Evolutionary conservation across 2,329 filamentous ascomycete genomes (phyloP).

Genomic region (Phyllachora maydis): DNA sequence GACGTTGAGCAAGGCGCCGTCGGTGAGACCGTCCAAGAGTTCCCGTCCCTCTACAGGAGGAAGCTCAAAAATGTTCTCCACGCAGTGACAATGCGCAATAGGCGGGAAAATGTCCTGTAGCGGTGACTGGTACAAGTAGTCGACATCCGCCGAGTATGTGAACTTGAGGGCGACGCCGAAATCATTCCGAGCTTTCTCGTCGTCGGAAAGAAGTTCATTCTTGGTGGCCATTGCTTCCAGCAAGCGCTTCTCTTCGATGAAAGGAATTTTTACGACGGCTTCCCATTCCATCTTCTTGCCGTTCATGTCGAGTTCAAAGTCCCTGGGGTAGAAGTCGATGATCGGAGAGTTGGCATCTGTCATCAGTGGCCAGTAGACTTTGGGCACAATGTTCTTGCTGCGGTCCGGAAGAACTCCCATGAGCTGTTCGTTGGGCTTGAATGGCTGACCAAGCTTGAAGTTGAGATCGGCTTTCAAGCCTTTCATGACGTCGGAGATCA

Average conservation of each 20-base stretch:
- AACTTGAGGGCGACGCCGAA: slow-evolving; percentile 92
- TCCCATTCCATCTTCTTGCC: slow-evolving; percentile 99
- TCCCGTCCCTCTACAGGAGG: slow-evolving; percentile 82
- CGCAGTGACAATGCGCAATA: slow-evolving; percentile 66
- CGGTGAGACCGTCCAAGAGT: slow-evolving; percentile 63
- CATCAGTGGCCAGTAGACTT: slow-evolving; percentile 80
- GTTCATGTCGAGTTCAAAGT: slow-evolving; percentile 98
- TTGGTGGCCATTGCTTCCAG: slow-evolving; percentile 71
- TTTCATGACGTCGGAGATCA: slow-evolving; percentile 80
- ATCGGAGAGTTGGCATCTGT: slow-evolving; percentile 79
- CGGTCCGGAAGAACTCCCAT: slow-evolving; percentile 97
- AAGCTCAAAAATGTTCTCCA: slow-evolving; percentile 91
- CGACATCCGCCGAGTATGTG: slow-evolving; percentile 55
- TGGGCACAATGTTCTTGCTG: slow-evolving; percentile 89
- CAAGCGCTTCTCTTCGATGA: slow-evolving; percentile 82
- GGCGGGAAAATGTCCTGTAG: slow-evolving; percentile 81
- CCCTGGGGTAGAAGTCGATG: slow-evolving; percentile 91
- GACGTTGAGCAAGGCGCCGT: slow-evolving; percentile 63
- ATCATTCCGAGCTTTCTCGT: slow-evolving; percentile 65
- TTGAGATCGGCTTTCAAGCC: slow-evolving; percentile 74
- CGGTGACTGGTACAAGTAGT: slow-evolving; percentile 75
- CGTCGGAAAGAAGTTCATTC: slow-evolving; percentile 55
- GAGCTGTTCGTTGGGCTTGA: slow-evolving; percentile 84
- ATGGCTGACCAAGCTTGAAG: slow-evolving; percentile 87
- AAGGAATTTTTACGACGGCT: slow-evolving; percentile 95